Evolutionary conservation across 305 asterid species (phyloP).

Genomic region (Fraxinus platypoda): DNA sequence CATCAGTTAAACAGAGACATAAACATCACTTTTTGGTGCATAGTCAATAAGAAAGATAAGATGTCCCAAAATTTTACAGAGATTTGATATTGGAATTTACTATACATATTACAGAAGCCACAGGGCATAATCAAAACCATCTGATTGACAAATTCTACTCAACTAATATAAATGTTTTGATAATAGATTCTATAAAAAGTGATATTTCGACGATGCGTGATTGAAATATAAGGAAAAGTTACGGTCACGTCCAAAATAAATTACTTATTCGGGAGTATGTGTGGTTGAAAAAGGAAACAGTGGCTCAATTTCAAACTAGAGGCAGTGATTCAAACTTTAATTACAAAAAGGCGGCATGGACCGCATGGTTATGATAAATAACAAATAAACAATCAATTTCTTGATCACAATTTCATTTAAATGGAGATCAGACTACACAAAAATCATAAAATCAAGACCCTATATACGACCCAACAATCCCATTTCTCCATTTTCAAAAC

Average conservation of each 20-base stretch:
- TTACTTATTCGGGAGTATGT: background rate
- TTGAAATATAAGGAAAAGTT: background rate
- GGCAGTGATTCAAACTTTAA: background rate
- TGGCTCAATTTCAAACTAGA: background rate
- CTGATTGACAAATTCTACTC: background rate
- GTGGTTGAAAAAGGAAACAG: background rate
- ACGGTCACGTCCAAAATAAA: background rate
- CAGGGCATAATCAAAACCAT: background rate
- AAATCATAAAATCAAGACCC: constrained; percentile 2
- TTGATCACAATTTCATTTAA: background rate
- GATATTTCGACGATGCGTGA: background rate
- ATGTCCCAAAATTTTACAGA: background rate
- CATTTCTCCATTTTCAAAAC: background rate
- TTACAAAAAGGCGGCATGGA: background rate
- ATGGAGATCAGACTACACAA: background rate
- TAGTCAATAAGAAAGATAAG: background rate
- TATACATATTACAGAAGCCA: background rate
- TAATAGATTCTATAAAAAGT: background rate
- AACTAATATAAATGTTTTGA: background rate
- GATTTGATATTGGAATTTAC: background rate
- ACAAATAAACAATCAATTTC: background rate
- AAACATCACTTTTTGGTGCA: background rate
- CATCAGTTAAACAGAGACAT: background rate
- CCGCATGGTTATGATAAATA: background rate
- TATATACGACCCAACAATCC: background rate